phyloP scores from a whole-genome alignment of 2,329 filamentous ascomycete species.

The Trichoderma sp. region DNA sequence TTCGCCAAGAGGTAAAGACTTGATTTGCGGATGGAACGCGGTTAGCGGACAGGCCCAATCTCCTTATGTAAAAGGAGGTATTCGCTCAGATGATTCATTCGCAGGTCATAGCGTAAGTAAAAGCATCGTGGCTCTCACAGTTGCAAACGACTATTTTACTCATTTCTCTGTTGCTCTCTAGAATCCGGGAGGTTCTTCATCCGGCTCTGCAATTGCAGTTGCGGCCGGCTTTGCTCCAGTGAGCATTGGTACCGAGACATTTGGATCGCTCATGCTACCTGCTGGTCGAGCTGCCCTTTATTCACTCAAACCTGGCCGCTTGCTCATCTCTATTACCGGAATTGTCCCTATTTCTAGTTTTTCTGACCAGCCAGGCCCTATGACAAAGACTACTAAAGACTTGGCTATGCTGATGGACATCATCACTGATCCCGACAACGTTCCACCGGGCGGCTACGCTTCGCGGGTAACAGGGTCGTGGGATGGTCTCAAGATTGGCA shows the following conservation, averaged over 20 bases:
- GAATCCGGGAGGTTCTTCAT: constrained; percentile 56
- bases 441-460: constrained; percentile 21
- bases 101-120: constrained; percentile 29
- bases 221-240: constrained; percentile 58
- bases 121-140: not conserved
- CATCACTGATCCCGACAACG: constrained; percentile 1
- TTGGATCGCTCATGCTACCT: constrained; percentile 44
- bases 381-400: constrained; percentile 27
- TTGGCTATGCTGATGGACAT: constrained; percentile 28
- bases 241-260: constrained; percentile 60
- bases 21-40: constrained; percentile 29
- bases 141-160: not conserved
- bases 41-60: constrained; percentile 30
- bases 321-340: constrained; percentile 20
- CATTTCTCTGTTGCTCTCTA: not conserved
- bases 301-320: constrained; percentile 28
- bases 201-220: constrained; percentile 59
- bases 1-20: not conserved
- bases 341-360: constrained; percentile 24
- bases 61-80: constrained; percentile 27
- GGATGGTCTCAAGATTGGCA: constrained; percentile 27
- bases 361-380: constrained; percentile 27
- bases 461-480: constrained; percentile 26
- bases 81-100: constrained; percentile 18
- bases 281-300: constrained; percentile 28